Conservation (phyloP, 768 basidiomycete genomes). For the Exidia glandulosa region DNA sequence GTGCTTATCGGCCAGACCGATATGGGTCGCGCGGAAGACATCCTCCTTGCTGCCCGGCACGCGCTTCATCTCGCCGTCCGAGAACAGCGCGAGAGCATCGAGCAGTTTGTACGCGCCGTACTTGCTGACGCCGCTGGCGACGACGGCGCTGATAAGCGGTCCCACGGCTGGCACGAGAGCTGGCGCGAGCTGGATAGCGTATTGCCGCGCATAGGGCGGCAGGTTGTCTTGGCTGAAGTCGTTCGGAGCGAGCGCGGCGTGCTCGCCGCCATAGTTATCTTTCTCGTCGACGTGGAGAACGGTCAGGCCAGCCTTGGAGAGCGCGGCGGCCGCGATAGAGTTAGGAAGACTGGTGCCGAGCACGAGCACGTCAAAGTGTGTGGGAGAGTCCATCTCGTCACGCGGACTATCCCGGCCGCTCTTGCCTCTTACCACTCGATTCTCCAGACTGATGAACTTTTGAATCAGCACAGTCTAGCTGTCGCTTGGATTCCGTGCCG, state of each 20-base stretch:
- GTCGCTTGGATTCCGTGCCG: too few species aligned
- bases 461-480: not conserved
- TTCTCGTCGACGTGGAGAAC: constrained; percentile 84
- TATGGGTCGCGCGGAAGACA: constrained; percentile 74
- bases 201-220: constrained; percentile 57
- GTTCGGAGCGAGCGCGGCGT: constrained; percentile 72
- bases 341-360: constrained; percentile 50
- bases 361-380: constrained; percentile 28
- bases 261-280: constrained; percentile 71
- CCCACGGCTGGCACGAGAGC: constrained; percentile 72
- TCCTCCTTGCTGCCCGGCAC: constrained; percentile 91
- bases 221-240: constrained; percentile 48
- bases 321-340: constrained; percentile 77
- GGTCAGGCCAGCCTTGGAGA: constrained; percentile 79
- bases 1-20: constrained; percentile 75
- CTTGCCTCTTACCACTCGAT: constrained; percentile 91
- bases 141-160: constrained; percentile 63
- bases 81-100: constrained; percentile 54
- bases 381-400: not conserved
- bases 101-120: constrained; percentile 85
- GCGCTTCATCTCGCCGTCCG: constrained; percentile 34
- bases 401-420: not conserved
- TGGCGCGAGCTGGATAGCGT: constrained; percentile 78
- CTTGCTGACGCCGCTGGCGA: constrained; percentile 73
- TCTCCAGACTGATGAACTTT: too few species aligned